These are phyloP conservation scores for Agapanthus africanus DNA, from an alignment of 106 monocot genomes.

Conservation along the genomic window DNA sequence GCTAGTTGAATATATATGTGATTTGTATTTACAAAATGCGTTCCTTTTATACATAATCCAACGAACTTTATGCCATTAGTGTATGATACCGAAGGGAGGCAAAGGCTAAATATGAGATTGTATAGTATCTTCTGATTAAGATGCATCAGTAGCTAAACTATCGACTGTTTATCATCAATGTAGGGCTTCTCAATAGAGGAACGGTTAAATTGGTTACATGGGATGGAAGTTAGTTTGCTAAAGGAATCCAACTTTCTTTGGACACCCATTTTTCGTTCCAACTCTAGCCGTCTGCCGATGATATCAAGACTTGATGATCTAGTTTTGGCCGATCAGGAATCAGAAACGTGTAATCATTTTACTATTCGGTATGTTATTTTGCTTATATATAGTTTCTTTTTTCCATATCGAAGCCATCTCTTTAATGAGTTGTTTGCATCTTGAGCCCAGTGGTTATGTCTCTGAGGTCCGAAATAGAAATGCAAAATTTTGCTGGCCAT, in stretches of 20 bases:
- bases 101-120: background rate
- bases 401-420: background rate
- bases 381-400: background rate
- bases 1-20: too few species aligned
- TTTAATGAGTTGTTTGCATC: constrained; percentile 7
- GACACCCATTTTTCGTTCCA: constrained; percentile 12
- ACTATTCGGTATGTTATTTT: constrained; percentile 38
- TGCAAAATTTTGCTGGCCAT: constrained; percentile 46
- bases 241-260: background rate
- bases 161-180: background rate
- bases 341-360: constrained; percentile 34
- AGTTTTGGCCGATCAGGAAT: constrained; percentile 8
- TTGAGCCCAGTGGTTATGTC: constrained; percentile 48
- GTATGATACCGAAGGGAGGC: too few species aligned
- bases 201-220: constrained; percentile 14
- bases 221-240: constrained; percentile 20
- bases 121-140: background rate
- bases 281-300: background rate
- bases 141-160: too few species aligned
- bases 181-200: constrained; percentile 1
- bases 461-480: constrained; percentile 43
- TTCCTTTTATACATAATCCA: too few species aligned
- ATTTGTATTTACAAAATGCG: too few species aligned
- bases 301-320: background rate
- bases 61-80: too few species aligned